phyloP scores from a whole-genome alignment of 2,329 filamentous ascomycete species.

The Tolypocladium capitatum region DNA sequence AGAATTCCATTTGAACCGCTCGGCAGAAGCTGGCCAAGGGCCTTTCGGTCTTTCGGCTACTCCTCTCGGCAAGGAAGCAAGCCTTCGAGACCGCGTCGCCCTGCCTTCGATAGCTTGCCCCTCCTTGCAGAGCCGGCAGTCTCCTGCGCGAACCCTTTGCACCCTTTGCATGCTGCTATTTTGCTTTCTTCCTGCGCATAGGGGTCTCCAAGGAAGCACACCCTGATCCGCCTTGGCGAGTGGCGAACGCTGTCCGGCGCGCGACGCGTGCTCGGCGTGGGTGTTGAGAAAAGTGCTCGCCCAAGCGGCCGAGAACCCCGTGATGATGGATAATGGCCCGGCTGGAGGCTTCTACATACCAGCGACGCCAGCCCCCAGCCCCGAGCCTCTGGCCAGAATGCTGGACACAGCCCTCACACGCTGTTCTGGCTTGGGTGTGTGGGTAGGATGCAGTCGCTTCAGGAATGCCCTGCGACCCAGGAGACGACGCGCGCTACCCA shows the following conservation, averaged over 20 bases:
- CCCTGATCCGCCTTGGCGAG: not conserved
- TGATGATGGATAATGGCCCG: not conserved
- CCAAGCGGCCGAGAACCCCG: no score
- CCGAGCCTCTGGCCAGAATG: slow-evolving; percentile 2
- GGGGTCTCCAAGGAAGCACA: not conserved
- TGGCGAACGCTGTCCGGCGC: no score
- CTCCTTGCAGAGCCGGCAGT: not conserved
- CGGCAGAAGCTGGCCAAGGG: not conserved
- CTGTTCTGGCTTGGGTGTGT: not conserved
- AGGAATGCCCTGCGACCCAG: slow-evolving; percentile 5
- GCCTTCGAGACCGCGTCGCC: not conserved
- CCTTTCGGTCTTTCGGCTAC: not conserved
- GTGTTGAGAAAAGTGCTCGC: no score
- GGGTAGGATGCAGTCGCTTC: not conserved
- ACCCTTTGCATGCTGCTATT: not conserved
- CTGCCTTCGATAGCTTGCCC: not conserved
- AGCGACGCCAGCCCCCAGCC: not conserved
- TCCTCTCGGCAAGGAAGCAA: not conserved
- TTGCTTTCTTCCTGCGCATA: not conserved
- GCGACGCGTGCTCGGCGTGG: no score
- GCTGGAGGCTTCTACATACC: not conserved
- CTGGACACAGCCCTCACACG: not conserved
- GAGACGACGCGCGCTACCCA: not conserved
- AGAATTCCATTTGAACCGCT: not conserved
- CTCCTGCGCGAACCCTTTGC: not conserved